Percentiles rank a stretch among this genome's conserved stretches.
These are phyloP conservation scores for Camellia oleifera DNA, from an alignment of 179 eudicot genomes.

Conservation along the genomic window DNA sequence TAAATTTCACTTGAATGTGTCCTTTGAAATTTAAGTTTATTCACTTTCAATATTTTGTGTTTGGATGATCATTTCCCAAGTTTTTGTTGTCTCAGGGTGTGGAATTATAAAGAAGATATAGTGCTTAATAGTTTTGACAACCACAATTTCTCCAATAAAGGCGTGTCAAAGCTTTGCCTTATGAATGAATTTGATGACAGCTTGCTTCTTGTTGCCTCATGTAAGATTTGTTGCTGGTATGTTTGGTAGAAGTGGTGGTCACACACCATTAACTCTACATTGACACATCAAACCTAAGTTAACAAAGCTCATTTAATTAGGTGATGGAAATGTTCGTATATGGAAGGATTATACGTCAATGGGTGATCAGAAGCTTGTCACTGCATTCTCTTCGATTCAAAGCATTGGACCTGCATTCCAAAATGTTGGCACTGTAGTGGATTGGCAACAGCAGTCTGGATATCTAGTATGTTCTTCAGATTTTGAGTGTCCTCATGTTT, in stretches of 20 bases:
- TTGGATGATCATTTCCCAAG: not conserved
- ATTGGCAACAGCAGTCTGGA: conserved; percentile 94
- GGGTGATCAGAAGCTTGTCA: conserved; percentile 69
- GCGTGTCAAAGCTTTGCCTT: conserved; percentile 29
- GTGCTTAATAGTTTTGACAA: conserved; percentile 69
- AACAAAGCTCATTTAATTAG: conserved; percentile 29
- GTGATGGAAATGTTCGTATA: conserved; percentile 74
- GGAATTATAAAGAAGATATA: conserved; percentile 82
- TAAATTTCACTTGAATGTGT: not conserved
- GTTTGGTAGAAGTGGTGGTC: not conserved
- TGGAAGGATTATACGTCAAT: conserved; percentile 67
- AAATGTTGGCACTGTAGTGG: conserved; percentile 63
- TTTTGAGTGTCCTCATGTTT: not conserved
- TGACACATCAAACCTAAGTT: too few species aligned
- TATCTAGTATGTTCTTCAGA: conserved; percentile 44
- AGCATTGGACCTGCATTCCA: conserved; percentile 50
- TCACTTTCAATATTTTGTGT: not conserved
- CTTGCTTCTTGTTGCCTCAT: conserved; percentile 24
- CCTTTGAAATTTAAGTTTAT: not conserved
- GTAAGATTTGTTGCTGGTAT: conserved; percentile 29
- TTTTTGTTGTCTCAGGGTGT: conserved; percentile 42
- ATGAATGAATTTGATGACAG: conserved; percentile 73
- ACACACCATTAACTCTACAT: too few species aligned
- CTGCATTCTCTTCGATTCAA: conserved; percentile 68
- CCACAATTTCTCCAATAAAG: conserved; percentile 66